Conservation (phyloP, 805 yeast species). For the Starmerella vitae region DNA sequence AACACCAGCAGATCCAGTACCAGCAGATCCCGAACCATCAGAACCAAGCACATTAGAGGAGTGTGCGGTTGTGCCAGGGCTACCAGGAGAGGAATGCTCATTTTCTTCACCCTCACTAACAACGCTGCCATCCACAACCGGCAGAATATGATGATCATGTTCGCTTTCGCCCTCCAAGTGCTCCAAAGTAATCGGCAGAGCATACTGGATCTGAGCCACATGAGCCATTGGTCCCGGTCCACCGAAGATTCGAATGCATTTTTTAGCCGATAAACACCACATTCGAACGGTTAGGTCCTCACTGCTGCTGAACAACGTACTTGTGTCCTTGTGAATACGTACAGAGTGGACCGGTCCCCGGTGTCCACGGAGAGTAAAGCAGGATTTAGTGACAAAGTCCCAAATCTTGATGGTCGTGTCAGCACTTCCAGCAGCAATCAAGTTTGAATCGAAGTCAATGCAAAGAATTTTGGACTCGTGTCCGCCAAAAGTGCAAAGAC, state of each 20-base stretch:
- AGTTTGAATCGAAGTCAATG: conserved; percentile 67
- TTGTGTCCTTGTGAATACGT: conserved; percentile 65
- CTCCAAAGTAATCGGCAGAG: conserved; percentile 66
- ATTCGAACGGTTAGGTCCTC: conserved; percentile 86
- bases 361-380: conserved; percentile 88
- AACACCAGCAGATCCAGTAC: no score
- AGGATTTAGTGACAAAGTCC: conserved; percentile 89
- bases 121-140: conserved; percentile 12
- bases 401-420: conserved; percentile 87
- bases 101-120: conserved; percentile 3
- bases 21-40: neutral
- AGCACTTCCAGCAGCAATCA: conserved; percentile 86
- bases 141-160: conserved; percentile 17
- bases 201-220: conserved; percentile 87
- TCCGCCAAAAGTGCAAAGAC: conserved; percentile 86
- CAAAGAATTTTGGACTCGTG: conserved; percentile 76
- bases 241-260: conserved; percentile 60
- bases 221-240: conserved; percentile 57
- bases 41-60: neutral
- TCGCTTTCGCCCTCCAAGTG: conserved; percentile 42
- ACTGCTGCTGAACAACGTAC: conserved; percentile 70
- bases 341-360: conserved; percentile 86
- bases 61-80: neutral
- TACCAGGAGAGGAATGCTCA: neutral
- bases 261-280: conserved; percentile 83